These are phyloP conservation scores for Lycium ferocissimum DNA, from an alignment of 257 asterid species.

Conservation along the genomic window DNA sequence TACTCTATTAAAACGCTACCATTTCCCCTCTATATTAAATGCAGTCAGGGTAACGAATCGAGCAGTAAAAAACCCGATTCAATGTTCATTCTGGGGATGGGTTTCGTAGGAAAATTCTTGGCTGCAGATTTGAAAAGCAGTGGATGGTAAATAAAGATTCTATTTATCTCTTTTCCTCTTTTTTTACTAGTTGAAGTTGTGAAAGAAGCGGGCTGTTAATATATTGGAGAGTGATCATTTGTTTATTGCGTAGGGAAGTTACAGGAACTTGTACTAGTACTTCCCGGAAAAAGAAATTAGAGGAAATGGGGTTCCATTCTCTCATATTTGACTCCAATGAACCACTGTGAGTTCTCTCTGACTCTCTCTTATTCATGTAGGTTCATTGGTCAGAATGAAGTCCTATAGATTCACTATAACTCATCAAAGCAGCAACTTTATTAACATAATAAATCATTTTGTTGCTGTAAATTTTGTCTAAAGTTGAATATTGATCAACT, in stretches of 20 bases:
- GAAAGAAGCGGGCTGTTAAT: neutral
- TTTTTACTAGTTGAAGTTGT: neutral
- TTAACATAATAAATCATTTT: neutral
- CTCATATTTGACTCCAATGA: constrained; percentile 67
- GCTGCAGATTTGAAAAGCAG: constrained; percentile 67
- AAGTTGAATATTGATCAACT: neutral
- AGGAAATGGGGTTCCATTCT: constrained; percentile 68
- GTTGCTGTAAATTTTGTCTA: neutral
- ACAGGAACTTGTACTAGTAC: constrained; percentile 80
- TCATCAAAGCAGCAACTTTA: neutral
- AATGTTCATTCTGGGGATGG: constrained; percentile 92
- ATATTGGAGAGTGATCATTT: neutral
- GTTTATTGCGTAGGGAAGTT: constrained; percentile 57
- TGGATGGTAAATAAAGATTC: constrained; percentile 58
- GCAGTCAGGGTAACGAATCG: constrained; percentile 40
- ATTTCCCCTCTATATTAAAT: constrained; percentile 38
- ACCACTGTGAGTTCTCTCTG: constrained; percentile 51
- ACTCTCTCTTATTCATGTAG: neutral
- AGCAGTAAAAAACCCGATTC: constrained; percentile 27
- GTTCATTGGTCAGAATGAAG: neutral
- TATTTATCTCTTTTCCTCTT: neutral
- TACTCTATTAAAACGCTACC: neutral
- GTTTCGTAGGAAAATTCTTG: constrained; percentile 81
- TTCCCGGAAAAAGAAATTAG: constrained; percentile 60
- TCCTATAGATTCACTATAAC: neutral